phyloP scores from a whole-genome alignment of 2,329 filamentous ascomycete genomes.

The Magnaporthiopsis incrustans region DNA sequence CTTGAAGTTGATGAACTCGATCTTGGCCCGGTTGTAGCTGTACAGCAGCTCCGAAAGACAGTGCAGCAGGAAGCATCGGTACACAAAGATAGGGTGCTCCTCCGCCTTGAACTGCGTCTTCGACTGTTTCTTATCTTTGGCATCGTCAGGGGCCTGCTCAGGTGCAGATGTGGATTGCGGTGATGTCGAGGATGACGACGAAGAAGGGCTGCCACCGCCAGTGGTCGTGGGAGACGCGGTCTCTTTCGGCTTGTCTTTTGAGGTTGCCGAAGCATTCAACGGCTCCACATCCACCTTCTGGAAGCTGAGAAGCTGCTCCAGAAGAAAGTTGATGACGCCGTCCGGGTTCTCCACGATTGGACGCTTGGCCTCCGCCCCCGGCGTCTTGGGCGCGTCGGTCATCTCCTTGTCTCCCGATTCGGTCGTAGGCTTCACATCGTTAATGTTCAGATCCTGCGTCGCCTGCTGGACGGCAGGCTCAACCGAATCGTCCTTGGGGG shows the following conservation, averaged over 20 bases:
- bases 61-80: slow-evolving; percentile 89
- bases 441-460: slow-evolving; percentile 37
- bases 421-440: slow-evolving; percentile 52
- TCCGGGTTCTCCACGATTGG: slow-evolving; percentile 88
- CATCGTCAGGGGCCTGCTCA: slow-evolving; percentile 23
- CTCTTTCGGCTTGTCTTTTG: slow-evolving; percentile 1
- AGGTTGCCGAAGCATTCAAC: neutral
- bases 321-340: slow-evolving; percentile 88
- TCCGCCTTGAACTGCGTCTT: slow-evolving; percentile 82
- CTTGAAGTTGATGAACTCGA: slow-evolving; percentile 99
- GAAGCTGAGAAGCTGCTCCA: slow-evolving; percentile 87
- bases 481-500: slow-evolving; percentile 29
- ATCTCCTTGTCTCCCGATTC: slow-evolving; percentile 52
- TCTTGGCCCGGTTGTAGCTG: slow-evolving; percentile 89
- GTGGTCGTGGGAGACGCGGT: neutral
- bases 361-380: slow-evolving; percentile 60
- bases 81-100: slow-evolving; percentile 92
- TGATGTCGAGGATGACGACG: slow-evolving; percentile 10
- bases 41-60: slow-evolving; percentile 84
- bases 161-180: slow-evolving; percentile 12
- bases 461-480: slow-evolving; percentile 34
- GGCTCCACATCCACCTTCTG: slow-evolving; percentile 79
- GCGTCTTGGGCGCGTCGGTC: slow-evolving; percentile 54
- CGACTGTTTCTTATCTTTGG: slow-evolving; percentile 52
- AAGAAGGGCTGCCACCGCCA: neutral